Base-by-base conservation (phyloP, 768 basidiomycete species). In the Neoboletus subvelutipes region DNA sequence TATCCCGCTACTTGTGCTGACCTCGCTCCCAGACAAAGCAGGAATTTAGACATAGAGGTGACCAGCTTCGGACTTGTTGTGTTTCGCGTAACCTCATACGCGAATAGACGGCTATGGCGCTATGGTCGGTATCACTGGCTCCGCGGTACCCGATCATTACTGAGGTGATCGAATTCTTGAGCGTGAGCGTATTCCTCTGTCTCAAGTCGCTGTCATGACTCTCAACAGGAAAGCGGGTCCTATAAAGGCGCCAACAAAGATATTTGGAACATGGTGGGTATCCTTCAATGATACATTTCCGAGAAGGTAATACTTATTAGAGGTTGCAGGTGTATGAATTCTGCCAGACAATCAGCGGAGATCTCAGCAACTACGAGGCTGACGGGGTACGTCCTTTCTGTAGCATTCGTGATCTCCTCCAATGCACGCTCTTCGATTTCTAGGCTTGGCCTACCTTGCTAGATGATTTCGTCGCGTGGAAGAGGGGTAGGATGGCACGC, bases 181-280 rank as follows among this genome's bases (percentile, higher is more conserved):
- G 67, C 45, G 92, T 90, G 60, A 61, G 59, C 9, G 79, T 71
- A 5, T 15, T 2, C 33, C 22, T 37, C 17, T 29, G 45, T 40
- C 42, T 52, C 41, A 33, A 36, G 5, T 29, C 39, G 31, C 31
- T 31, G 22, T 45, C 12, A 46, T 41, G 9, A 49, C 26, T 10
- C 15, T 37, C 12, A 37, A 52, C 54, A 78, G 74, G 74, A 82
- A 50, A 77, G 71, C 57, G 81, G 79, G 8, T 78, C 75, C 4
- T 91, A 90, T 73, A 92, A 86, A 66, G 88, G 86, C 0, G 83
- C 85, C 15, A 93, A 91, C 71, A 90, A 90, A 66, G 92, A 94
- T 72, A 73, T 92, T 10, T 94, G 92, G 92, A 81, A 72, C 55
- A 93, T 93, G 91, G 90, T 88, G 57, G 15, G 78, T 74, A 33